phyloP scores from a whole-genome alignment of 1,139 yeast genomes.

The Eremothecium cymbalariae region DNA sequence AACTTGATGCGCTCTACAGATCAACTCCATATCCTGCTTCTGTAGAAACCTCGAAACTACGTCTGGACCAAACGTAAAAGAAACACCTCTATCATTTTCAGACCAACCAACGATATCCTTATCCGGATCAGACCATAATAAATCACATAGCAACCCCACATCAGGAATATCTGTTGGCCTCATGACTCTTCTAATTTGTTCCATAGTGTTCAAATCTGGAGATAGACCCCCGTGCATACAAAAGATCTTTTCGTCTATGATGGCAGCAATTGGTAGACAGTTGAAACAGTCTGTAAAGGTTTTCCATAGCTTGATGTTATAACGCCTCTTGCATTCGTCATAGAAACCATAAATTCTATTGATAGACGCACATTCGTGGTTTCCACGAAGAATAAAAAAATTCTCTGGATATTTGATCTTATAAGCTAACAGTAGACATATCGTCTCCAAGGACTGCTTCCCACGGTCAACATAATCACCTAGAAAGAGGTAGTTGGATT shows the following conservation, averaged over 20 bases:
- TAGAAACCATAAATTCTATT: constrained; percentile 95
- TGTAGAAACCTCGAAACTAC: constrained; percentile 90
- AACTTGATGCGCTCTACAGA: constrained; percentile 97
- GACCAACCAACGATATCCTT: constrained; percentile 97
- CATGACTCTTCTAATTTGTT: constrained; percentile 96
- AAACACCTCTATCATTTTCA: constrained; percentile 96
- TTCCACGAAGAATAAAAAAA: constrained; percentile 89
- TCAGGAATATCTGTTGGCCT: constrained; percentile 98
- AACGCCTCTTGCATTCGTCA: constrained; percentile 96
- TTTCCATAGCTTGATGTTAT: constrained; percentile 95
- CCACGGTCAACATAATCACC: constrained; percentile 99
- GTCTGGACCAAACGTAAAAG: constrained; percentile 95
- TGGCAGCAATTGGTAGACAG: constrained; percentile 96
- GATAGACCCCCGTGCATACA: constrained; percentile 98
- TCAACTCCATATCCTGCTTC: constrained; percentile 93
- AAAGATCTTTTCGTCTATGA: constrained; percentile 93
- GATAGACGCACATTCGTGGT: constrained; percentile 96
- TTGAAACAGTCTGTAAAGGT: constrained; percentile 97
- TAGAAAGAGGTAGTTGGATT: constrained; percentile 85
- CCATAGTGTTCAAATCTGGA: constrained; percentile 95
- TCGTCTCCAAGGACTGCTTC: constrained; percentile 90
- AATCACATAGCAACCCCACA: constrained; percentile 88
- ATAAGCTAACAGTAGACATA: constrained; percentile 84
- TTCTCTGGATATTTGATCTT: constrained; percentile 97
- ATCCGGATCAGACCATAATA: constrained; percentile 97